Percentiles rank a stretch among this genome's conserved stretches.
phyloP scores from a whole-genome alignment of 2,329 filamentous ascomycete genomes.

The Rhinocladiella similis region DNA sequence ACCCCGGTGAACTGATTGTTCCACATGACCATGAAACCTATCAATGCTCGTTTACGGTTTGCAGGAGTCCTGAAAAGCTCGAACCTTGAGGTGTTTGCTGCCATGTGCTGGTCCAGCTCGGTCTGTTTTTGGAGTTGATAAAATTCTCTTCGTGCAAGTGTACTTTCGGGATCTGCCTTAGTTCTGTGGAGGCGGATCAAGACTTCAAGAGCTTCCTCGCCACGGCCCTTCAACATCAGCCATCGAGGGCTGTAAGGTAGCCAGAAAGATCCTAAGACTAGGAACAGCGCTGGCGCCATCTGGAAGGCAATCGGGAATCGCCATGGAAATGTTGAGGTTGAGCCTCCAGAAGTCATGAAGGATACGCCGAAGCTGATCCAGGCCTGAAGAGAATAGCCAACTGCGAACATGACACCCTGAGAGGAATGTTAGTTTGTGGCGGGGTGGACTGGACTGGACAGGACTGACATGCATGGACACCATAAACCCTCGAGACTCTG shows the following conservation, averaged over 20 bases:
- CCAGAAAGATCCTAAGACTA: slow-evolving; percentile 40
- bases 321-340: slow-evolving; percentile 34
- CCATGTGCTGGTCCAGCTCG: slow-evolving; percentile 40
- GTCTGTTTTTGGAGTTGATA: slow-evolving; percentile 47
- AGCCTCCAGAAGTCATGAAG: slow-evolving; percentile 24
- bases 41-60: slow-evolving; percentile 42
- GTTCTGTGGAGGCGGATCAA: slow-evolving; percentile 46
- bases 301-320: slow-evolving; percentile 44
- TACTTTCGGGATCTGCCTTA: slow-evolving; percentile 40
- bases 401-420: slow-evolving; percentile 25
- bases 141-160: slow-evolving; percentile 42
- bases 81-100: slow-evolving; percentile 35
- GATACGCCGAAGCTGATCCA: slow-evolving; percentile 28
- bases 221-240: slow-evolving; percentile 44
- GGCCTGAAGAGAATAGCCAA: slow-evolving; percentile 26
- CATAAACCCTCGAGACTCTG: slow-evolving; percentile 28
- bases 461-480: slow-evolving; percentile 21
- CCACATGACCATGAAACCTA: slow-evolving; percentile 44
- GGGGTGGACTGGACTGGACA: too few species aligned
- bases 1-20: slow-evolving; percentile 40
- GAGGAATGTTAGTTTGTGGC: too few species aligned
- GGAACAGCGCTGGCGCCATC: slow-evolving; percentile 40
- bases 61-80: slow-evolving; percentile 45
- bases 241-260: slow-evolving; percentile 54
- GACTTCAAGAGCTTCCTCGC: slow-evolving; percentile 44